Evolutionary conservation across 2,329 filamentous ascomycete species (phyloP).

Genomic region (Neonectria faginata): DNA sequence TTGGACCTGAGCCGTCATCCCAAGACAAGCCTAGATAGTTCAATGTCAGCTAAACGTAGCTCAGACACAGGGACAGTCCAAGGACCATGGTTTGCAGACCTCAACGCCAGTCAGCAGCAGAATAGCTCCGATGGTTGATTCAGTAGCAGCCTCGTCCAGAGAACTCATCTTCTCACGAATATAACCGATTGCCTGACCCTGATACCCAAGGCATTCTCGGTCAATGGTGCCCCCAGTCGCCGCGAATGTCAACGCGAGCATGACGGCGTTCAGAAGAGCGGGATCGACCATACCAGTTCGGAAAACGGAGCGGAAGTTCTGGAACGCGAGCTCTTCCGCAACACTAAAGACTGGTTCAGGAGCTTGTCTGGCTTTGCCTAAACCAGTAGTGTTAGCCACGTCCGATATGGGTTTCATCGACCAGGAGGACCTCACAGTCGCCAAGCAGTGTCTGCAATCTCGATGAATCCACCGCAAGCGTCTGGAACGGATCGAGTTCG

Average conservation of each 20-base stretch:
- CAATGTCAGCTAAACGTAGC: conserved; percentile 16
- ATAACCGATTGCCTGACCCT: conserved; percentile 46
- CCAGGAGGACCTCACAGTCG: conserved; percentile 15
- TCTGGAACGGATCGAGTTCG: conserved; percentile 30
- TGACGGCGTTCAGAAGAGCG: conserved; percentile 54
- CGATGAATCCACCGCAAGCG: conserved; percentile 23
- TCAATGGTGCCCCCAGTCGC: conserved; percentile 42
- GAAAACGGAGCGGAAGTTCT: conserved; percentile 53
- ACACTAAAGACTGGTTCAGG: conserved; percentile 54
- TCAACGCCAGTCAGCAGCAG: conserved; percentile 56
- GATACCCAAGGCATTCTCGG: conserved; percentile 52
- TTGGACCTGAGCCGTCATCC: conserved; percentile 52
- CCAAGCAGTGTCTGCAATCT: conserved; percentile 27
- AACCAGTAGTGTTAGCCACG: fast-evolving
- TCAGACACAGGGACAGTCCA: not conserved
- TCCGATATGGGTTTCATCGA: no score
- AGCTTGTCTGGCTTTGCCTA: conserved; percentile 44
- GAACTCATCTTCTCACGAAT: conserved; percentile 52
- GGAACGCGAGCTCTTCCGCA: conserved; percentile 51
- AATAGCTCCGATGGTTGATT: conserved; percentile 56
- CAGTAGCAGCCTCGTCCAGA: conserved; percentile 44
- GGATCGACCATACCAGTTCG: conserved; percentile 49
- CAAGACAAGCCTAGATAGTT: conserved; percentile 51
- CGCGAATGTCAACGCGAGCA: conserved; percentile 54
- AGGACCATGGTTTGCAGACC: conserved; percentile 43